Evolutionary conservation across 192 early-diverging fungal genomes (phyloP), one percentile per base, ranked within the genome.

Genomic region (Backusella sp.): DNA sequence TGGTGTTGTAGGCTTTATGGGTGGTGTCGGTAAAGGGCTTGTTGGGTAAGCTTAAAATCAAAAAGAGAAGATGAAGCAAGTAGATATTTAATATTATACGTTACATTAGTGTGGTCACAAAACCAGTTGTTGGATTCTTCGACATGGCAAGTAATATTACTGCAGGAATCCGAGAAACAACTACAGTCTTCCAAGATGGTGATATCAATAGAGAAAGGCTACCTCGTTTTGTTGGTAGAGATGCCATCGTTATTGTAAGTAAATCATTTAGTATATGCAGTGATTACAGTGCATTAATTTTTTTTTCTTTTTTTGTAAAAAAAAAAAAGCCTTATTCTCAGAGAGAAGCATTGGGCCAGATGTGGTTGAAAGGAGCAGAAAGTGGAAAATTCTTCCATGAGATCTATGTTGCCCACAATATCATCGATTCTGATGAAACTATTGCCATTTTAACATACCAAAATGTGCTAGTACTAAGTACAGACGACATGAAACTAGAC

Each of bases 101-200:
- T 23, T 17, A 17, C 21, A 52, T 53, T 69, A 81, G 96, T 7
- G 91, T 90, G 0, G 90, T 95, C 15, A 94, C 94, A 17, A 97
- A 97, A 74, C 96, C 96, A 3, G 86, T 95, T 2, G 91, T 94
- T 17, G 96, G 96, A 9, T 87, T 96, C 66, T 92, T 95, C 78
- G 96, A 97, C 74, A 80, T 96, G 49, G 94, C 94, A 1, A 92
- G 90, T 1, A 93, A 94, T 75, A 91, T 97, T 4, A 91, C 90
- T 62, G 91, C 94, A 77, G 93, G 92, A 42, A 94, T 96, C 73
- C 83, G 89, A 46, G 94, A 95, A 81, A 96, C 95, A 1, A 95
- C 95, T 1, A 94, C 92, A 0, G 92, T 95, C 35, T 96, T 95
- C 84, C 82, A 85, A 23, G 92, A 91, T 74, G 85, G 86, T 36